Percentiles rank a stretch among this genome's conserved stretches.
phyloP scores from a whole-genome alignment of 2,329 filamentous ascomycete species.

The Colletotrichum sp. region DNA sequence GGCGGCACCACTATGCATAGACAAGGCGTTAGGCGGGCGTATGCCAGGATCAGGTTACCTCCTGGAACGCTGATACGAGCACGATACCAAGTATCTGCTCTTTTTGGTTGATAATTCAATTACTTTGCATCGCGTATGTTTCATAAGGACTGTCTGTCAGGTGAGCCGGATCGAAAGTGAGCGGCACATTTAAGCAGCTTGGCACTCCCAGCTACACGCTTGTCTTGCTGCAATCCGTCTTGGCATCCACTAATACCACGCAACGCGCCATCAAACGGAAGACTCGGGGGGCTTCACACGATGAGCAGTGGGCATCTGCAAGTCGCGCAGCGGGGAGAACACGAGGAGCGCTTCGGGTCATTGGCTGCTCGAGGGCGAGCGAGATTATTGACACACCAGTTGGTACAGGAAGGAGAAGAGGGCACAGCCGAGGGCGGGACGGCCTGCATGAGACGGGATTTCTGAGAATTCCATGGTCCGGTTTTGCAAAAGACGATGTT shows the following conservation, averaged over 20 bases:
- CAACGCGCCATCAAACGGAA: neutral
- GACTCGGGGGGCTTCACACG: neutral
- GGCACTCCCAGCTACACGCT: neutral
- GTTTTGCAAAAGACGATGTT: conserved; percentile 7
- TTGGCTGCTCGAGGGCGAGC: neutral
- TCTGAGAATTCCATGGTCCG: conserved; percentile 9
- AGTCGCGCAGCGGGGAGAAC: neutral
- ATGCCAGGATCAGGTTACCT: neutral
- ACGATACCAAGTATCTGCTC: neutral
- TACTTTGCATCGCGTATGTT: neutral
- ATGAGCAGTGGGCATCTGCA: neutral
- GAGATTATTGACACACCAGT: neutral
- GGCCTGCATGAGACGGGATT: neutral
- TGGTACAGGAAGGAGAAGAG: neutral
- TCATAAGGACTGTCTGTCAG: neutral
- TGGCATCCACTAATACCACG: neutral
- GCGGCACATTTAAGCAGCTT: neutral
- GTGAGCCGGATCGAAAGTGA: neutral
- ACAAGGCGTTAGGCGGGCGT: conserved; percentile 1
- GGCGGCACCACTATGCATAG: neutral
- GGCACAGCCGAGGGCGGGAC: neutral
- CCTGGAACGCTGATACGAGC: neutral
- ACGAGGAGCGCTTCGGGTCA: neutral
- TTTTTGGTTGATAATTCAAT: neutral
- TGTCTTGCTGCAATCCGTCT: neutral